Base-by-base conservation (phyloP, 805 yeast genomes). In the Maudiozyma serrabonitensis region DNA sequence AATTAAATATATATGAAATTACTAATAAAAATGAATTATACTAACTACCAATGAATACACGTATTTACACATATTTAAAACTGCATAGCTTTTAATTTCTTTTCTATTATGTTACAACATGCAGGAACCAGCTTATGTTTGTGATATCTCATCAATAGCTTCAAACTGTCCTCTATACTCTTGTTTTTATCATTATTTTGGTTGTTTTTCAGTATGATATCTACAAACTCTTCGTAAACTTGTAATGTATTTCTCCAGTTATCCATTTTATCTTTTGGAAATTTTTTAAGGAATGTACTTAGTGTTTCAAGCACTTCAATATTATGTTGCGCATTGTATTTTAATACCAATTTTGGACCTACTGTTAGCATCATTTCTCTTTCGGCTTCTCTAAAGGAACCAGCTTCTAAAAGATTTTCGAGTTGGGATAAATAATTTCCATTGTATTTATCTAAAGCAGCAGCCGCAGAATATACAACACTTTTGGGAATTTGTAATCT, bases 261-360 rank as follows among this genome's bases (percentile, higher is more conserved):
- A 3, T 75, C 63, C 13, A 76, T 67, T 23, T 61, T 64, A 0
- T 59, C 58, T 37, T 63, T 66, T 12, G 82, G 83, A 63, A 76
- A 76, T 51, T 61, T 52, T 2, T 60, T 49, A 41, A 77, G 57
- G 9, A 84, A 52, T 1, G 50, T 51, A n/a, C 60, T 56, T n/a
- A 79, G 56, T 11, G 59, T 54, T 6, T 50, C 43, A 25, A 72
- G 47, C 49, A 76, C 74, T n/a, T 76, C 71, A 15, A 82, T 75
- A 42, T 56, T 46, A 9, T 45, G 26, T 1, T 43, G 16, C 6
- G 19, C 25, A 38, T 49, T 49, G 18, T 50, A 52, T 9, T 46
- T 48, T 35, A 66, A 42, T 1, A 90, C 78, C 3, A 82, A 76
- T 13, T 66, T 63, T 8, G 98, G 98, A 0, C 91, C 98, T 31